A percentile compares a stretch with the other conserved stretches of the same genome.
Conservation (phyloP, 306 rosid species). For the Lathyrus aphaca region DNA sequence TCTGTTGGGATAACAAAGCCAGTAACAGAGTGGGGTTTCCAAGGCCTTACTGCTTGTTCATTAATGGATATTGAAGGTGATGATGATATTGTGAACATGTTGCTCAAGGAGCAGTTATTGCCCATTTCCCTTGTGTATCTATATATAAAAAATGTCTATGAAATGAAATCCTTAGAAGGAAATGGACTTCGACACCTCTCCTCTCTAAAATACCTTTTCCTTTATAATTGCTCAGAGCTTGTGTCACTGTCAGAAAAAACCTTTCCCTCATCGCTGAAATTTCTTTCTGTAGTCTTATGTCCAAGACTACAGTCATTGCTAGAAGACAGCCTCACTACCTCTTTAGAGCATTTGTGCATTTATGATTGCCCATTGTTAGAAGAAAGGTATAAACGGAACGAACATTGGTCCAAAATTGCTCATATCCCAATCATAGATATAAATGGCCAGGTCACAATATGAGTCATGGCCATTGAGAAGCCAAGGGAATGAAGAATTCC, state of each 20-base stretch:
- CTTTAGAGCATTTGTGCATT: not conserved
- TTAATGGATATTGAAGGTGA: accelerated
- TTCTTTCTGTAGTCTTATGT: accelerated
- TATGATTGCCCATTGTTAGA: not conserved
- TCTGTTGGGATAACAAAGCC: not conserved
- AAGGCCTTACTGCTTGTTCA: not conserved
- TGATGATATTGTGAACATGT: not conserved
- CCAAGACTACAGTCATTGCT: not conserved
- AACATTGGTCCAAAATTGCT: not conserved
- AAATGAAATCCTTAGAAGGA: not conserved
- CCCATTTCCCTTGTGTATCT: not conserved
- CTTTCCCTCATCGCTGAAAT: not conserved
- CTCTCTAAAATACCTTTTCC: accelerated
- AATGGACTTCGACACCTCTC: constrained; percentile 13
- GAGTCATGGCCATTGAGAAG: too few relatives aligned
- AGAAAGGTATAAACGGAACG: not conserved
- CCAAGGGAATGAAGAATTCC: too few relatives aligned
- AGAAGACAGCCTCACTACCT: not conserved
- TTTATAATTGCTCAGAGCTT: accelerated
- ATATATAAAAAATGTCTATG: not conserved
- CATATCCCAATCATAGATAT: not conserved
- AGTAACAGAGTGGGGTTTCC: not conserved
- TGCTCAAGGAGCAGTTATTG: not conserved
- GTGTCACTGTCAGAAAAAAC: not conserved
- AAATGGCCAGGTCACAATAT: not conserved